Percentiles rank a stretch among this genome's conserved stretches.
Evolutionary conservation across 768 basidiomycete species (phyloP).

Genomic region (Arthromyces matolae): DNA sequence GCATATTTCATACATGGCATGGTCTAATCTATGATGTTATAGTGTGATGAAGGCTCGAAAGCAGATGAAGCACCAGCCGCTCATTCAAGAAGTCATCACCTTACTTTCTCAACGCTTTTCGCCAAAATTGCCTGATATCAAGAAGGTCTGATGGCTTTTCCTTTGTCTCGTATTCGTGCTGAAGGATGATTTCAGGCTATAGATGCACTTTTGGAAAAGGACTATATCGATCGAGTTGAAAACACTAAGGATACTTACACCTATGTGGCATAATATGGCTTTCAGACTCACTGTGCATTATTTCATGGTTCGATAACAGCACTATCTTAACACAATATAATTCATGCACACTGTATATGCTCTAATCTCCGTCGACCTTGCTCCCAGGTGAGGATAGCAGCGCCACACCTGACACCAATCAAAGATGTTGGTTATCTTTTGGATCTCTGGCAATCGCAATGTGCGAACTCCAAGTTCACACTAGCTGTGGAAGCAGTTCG

Average conservation of each 20-base stretch:
- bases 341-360: no score
- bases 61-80: conserved; percentile 89
- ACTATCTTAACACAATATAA: no score
- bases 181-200: conserved; percentile 59
- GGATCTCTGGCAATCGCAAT: no score
- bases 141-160: conserved; percentile 62
- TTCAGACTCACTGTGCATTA: background rate
- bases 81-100: conserved; percentile 88
- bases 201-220: conserved; percentile 90
- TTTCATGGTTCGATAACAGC: no score
- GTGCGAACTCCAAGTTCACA: no score
- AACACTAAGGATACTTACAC: conserved; percentile 87
- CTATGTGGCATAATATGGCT: conserved; percentile 55
- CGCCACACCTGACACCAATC: no score
- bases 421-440: no score
- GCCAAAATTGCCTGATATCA: conserved; percentile 94
- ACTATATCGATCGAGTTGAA: conserved; percentile 94
- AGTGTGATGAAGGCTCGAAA: conserved; percentile 96
- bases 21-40: conserved; percentile 2
- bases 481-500: no score
- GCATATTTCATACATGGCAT: background rate
- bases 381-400: no score
- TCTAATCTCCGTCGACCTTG: no score
- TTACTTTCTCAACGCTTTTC: conserved; percentile 86
- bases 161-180: background rate